Evolutionary conservation across 1,284 basidiomycete genomes (phyloP), one percentile per base, ranked within the genome.

Genomic region (Malassezia restricta): DNA sequence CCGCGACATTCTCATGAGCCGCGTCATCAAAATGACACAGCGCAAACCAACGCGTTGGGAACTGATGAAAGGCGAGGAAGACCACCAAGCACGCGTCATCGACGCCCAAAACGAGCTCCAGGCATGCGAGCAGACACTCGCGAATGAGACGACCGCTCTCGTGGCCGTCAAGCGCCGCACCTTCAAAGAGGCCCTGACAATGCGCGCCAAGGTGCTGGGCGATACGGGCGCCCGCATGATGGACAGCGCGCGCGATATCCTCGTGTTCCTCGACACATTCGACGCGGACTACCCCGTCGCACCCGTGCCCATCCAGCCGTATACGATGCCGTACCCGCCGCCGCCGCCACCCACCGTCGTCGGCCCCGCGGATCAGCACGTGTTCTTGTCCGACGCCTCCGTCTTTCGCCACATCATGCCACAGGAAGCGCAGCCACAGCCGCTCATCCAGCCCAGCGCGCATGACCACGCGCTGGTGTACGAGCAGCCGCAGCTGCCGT

Each of bases 1-100:
- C 49, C 69, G 75, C 29, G 75, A 76, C 59, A 76, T 76, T 46
- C 63, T 76, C 37, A 70, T 76, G 28, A 68, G 66, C 33, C 65
- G 75, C 15, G 59, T 76, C 38, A 74, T 76, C 70, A 75, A 75
- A 65, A 59, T 71, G 8, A 66, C 65, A 42, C 74, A 75, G 58
- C 64, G 65, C 39, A 64, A 62, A 43, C 56, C 59, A n/a, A 49
- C 57, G 47, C 73, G 61, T 35, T 56, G 60, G 46, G 66, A 68
- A 28, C 28, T 56, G 45, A 40, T 46, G 9, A 64, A 59, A 29
- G 58, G 58, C 37, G 58, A 66, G 32, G 70, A 71, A n/a, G 65
- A 66, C 17, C 65, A 72, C 48, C 63, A 67, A 43, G 59, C 59
- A 30, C 70, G 71, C 51, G 59, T 76, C 35, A 65, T 68, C 20